Base-by-base conservation (phyloP, 768 basidiomycete species). In the Mycena alexandri region DNA sequence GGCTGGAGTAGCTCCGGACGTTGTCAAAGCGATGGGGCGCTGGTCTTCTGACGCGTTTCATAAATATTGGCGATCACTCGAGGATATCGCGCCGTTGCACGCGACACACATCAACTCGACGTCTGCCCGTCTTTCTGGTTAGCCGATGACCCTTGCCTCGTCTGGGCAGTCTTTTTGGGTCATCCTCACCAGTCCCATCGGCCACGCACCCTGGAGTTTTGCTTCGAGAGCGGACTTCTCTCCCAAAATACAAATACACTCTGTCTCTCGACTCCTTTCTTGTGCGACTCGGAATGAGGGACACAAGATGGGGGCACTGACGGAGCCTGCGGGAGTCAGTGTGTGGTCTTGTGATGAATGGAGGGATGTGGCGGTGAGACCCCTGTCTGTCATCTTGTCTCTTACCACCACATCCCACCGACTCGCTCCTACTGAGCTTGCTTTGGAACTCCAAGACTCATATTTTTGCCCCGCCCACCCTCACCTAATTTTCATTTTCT, bases 31-130 rank as follows among this genome's bases (percentile, higher is more conserved):
- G 4, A 66, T 59, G 56, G 69, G 69, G 1, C 52, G 65, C 11
- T 70, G 69, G 69, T 61, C 59, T 12, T 70, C 69, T 1, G 68
- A 71, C 16, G 64, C 75, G 5, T 79, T 76, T 21, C 72, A 75
- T 0, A 33, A 21, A 16, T 79, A 78, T 48, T 77, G 75, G 77
- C 52, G 65, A 3, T 60, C 64, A 0, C 58, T 73, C 0, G 57
- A 71, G 2, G 25, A 44, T 16, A 24, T 73, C 0, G 54, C 62
- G 1, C 67, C 70, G 10, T 13, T 50, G 59, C 82, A 81, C 78
- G 46, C 52, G n/a, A 51, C 29, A 12, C 24, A 29, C 42, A 24
- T 29, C 14, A 29, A 10, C 17, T 38, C 2, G 36, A 25, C 10
- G 24, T 22, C 25, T 22, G 7, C 24, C 55, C 55, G 25, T 17